Percentiles rank a stretch among this genome's conserved stretches.
Evolutionary conservation across 2,329 filamentous ascomycete species (phyloP).

Genomic region (Ceratocystis alfenasii): DNA sequence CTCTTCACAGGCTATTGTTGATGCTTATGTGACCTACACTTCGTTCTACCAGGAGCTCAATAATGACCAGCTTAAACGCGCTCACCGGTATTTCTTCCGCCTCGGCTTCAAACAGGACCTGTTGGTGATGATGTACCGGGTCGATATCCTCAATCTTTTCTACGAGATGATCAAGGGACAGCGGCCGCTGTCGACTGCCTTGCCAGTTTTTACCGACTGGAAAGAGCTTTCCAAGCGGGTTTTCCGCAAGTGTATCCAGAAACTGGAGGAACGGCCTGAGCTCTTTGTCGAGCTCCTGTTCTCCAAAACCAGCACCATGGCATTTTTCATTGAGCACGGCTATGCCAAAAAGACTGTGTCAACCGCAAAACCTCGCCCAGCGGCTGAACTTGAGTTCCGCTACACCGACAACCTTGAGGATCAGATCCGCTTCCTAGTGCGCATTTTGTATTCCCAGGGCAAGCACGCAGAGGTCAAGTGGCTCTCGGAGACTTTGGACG

Average conservation of each 20-base stretch:
- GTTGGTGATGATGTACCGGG: constrained; percentile 73
- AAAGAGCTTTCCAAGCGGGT: constrained; percentile 79
- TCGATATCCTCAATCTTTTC: constrained; percentile 81
- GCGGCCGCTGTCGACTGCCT: constrained; percentile 55
- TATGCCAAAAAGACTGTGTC: constrained; percentile 63
- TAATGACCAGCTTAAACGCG: constrained; percentile 71
- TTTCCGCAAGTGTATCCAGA: constrained; percentile 67
- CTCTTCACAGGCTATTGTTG: constrained; percentile 68
- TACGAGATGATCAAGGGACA: constrained; percentile 88
- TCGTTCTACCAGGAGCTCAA: constrained; percentile 71
- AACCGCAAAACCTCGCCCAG: constrained; percentile 51
- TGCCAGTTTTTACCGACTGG: constrained; percentile 72
- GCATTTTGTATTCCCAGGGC: constrained; percentile 66
- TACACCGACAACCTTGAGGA: constrained; percentile 54
- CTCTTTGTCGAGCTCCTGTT: constrained; percentile 87
- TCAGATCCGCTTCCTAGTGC: constrained; percentile 69
- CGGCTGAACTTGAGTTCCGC: constrained; percentile 73
- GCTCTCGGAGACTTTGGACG: constrained; percentile 60
- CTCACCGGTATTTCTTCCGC: constrained; percentile 87
- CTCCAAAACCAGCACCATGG: constrained; percentile 73
- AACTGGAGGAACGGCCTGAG: constrained; percentile 73
- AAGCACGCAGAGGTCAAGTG: constrained; percentile 66
- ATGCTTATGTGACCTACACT: constrained; percentile 75
- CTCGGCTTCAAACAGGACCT: constrained; percentile 91
- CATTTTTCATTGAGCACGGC: constrained; percentile 82